Conservation (phyloP, 2,329 filamentous ascomycete genomes). For the Dothideomycetes sp. region DNA sequence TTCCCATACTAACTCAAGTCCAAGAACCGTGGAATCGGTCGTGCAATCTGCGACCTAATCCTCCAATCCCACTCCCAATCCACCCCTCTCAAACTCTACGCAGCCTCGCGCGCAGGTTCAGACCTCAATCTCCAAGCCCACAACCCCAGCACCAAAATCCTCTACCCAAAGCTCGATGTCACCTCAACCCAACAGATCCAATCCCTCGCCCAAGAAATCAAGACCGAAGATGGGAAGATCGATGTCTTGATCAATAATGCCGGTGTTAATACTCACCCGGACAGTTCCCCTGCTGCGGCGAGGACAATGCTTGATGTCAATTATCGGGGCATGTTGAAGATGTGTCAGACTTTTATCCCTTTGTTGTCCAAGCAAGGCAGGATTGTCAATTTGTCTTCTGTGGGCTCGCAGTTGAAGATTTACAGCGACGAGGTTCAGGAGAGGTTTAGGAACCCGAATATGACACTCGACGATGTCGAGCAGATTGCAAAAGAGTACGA, state of each 20-base stretch:
- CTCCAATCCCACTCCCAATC: slow-evolving; percentile 17
- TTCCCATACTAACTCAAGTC: slow-evolving; percentile 5
- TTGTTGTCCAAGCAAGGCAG: slow-evolving; percentile 22
- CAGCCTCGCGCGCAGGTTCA: slow-evolving; percentile 25
- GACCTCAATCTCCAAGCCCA: slow-evolving; percentile 20
- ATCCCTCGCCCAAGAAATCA: slow-evolving; percentile 22
- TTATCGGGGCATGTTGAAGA: slow-evolving; percentile 28
- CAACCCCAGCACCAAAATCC: slow-evolving; percentile 16
- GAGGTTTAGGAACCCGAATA: slow-evolving; percentile 20
- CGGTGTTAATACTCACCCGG: slow-evolving; percentile 24
- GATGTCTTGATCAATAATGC: slow-evolving; percentile 32
- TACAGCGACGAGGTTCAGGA: slow-evolving; percentile 22
- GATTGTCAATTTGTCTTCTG: slow-evolving; percentile 30
- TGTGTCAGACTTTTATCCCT: slow-evolving; percentile 27
- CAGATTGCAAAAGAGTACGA: slow-evolving; percentile 24
- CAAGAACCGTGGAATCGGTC: slow-evolving; percentile 31
- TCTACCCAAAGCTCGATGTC: slow-evolving; percentile 28
- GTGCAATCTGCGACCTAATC: slow-evolving; percentile 26
- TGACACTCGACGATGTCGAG: slow-evolving; percentile 22
- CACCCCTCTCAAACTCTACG: slow-evolving; percentile 24
- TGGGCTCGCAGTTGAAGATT: slow-evolving; percentile 23
- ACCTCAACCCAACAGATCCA: slow-evolving; percentile 20
- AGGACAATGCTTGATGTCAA: slow-evolving; percentile 28
- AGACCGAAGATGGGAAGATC: slow-evolving; percentile 15
- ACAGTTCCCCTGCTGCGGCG: slow-evolving; percentile 22